Evolutionary conservation across 176 grass and related monocot species (phyloP).

Genomic region (Bothriochloa decipiens): DNA sequence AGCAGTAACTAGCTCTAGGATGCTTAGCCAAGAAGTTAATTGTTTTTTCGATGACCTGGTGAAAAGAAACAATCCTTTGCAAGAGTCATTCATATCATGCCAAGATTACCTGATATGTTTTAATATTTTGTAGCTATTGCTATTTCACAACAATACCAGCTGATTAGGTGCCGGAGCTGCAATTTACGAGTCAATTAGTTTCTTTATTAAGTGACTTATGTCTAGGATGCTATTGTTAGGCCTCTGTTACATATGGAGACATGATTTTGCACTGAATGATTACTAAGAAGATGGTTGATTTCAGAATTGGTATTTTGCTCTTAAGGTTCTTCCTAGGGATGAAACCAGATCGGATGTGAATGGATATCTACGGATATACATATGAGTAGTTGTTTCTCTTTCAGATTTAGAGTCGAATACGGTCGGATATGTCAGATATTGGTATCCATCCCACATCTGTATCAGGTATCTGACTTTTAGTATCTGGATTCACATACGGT

Average conservation of each 20-base stretch:
- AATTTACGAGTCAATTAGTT: neutral
- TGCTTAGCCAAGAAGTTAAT: neutral
- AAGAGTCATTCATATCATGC: constrained; percentile 8
- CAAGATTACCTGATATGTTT: neutral
- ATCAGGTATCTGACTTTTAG: neutral
- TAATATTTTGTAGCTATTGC: constrained; percentile 14
- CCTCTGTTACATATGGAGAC: neutral
- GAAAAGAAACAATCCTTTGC: constrained; percentile 12
- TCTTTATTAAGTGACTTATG: neutral
- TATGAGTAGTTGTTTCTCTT: neutral
- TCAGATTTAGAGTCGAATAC: neutral
- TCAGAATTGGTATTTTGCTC: neutral
- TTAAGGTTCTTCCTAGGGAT: neutral
- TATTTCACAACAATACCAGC: neutral
- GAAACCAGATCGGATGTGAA: neutral
- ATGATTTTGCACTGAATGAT: neutral
- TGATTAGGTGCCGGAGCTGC: constrained; percentile 10
- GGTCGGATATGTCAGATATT: neutral
- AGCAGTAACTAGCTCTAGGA: neutral
- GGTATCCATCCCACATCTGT: neutral
- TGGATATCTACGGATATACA: neutral
- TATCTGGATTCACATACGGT: neutral
- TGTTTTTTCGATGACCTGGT: neutral
- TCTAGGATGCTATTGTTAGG: neutral
- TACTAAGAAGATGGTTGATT: neutral